Evolutionary conservation across 441 rosid species (phyloP), one percentile per base, ranked within the genome.

Genomic region (Syzygium syzygioides): DNA sequence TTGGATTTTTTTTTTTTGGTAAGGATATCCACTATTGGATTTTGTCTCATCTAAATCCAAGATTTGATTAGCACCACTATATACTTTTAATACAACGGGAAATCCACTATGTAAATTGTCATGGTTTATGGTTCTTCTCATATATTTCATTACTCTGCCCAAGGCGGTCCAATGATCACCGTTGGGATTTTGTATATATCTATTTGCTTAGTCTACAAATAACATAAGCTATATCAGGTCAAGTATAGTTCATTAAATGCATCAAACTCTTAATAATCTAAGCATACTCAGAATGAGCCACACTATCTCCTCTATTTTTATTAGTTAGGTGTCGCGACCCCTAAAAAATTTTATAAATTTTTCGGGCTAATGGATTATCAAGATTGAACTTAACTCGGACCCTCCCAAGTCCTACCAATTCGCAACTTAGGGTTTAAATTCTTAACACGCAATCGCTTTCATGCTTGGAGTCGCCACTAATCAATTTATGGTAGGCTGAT

Each of bases 41-140:
- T n/a, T 62, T n/a, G 19, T 62, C 11, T 62, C 32, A 62, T 62
- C 5, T 14, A n/a, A 62, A 62, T n/a, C 37, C 37, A 1, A 62
- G 34, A 62, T 62, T 30, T 2, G 1, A 62, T 62, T 14, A 62
- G 0, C 37, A 62, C n/a, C 32, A 62, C 14, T n/a, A 19, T n/a
- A 15, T 62, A 4, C 1, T 62, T n/a, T 8, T n/a, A 62, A n/a
- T n/a, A 14, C 2, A 14, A 0, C 14, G 0, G 4, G 5, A 62
- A 62, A 62, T 62, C 2, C 3, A 62, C 28, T 62, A 62, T n/a
- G 28, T 62, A 62, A 62, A n/a, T n/a, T n/a, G 10, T n/a, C 2
- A 4, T 14, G n/a, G 17, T n/a, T 14, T 62, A n/a, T n/a, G 19
- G 34, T 62, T 62, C 34, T 62, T 62, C 34, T 62, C 9, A n/a